A percentile compares a stretch with the other conserved stretches of the same genome.
Evolutionary conservation across 1,284 basidiomycete species (phyloP).

Genomic region (Exobasidium cylindrosporum): DNA sequence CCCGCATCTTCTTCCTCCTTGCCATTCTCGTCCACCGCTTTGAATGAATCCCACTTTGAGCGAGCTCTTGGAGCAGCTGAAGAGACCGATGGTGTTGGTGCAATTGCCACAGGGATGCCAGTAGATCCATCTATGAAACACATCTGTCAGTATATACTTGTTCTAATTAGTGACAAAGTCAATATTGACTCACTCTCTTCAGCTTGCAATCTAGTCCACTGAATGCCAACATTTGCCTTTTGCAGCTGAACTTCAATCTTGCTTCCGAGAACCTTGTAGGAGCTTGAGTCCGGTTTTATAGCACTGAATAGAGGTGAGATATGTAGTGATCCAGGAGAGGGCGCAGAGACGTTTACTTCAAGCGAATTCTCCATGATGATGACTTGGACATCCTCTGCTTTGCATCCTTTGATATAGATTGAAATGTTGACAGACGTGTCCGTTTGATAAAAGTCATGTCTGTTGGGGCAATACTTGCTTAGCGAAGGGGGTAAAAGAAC

Average conservation of each 20-base stretch:
- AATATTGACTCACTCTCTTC: background rate
- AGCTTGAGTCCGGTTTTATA: conserved; percentile 23
- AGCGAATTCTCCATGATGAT: conserved; percentile 10
- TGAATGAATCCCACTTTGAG: conserved; percentile 26
- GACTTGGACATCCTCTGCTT: conserved; percentile 28
- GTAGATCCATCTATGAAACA: too few species aligned
- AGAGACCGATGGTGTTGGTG: background rate
- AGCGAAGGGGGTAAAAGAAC: too few species aligned
- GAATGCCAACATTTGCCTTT: conserved; percentile 28
- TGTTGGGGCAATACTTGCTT: too few species aligned
- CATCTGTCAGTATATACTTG: too few species aligned
- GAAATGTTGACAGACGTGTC: conserved; percentile 41
- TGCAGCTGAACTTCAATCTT: conserved; percentile 45
- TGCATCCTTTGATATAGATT: conserved; percentile 42
- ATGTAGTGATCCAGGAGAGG: background rate
- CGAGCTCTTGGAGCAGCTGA: conserved; percentile 23
- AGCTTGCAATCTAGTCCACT: conserved; percentile 27
- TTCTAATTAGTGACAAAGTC: too few species aligned
- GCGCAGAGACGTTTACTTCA: background rate
- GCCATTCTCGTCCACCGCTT: conserved; percentile 5
- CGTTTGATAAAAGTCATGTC: conserved; percentile 55
- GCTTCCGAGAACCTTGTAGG: conserved; percentile 31
- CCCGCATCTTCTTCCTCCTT: conserved; percentile 28
- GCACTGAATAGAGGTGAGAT: conserved; percentile 29
- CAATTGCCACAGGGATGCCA: background rate